A percentile compares a stretch with the other conserved stretches of the same genome.
Conservation (phyloP, 2,329 filamentous ascomycete species). For the Blastomyces emzantsi region DNA sequence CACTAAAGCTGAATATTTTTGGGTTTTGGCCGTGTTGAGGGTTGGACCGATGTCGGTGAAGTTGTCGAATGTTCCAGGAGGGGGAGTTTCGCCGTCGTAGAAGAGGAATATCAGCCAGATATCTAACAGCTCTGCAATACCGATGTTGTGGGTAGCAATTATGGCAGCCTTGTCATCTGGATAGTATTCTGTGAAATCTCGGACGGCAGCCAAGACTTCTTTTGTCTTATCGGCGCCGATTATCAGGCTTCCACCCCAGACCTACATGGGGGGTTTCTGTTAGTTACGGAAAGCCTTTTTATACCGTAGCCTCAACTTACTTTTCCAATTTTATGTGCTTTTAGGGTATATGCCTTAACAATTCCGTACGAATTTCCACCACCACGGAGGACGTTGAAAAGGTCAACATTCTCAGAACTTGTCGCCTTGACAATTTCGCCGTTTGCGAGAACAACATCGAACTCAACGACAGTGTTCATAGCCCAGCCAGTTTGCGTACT, state of each 20-base stretch:
- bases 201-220: slow-evolving; percentile 26
- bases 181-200: slow-evolving; percentile 39
- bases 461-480: slow-evolving; percentile 40
- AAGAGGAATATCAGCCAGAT: slow-evolving; percentile 55
- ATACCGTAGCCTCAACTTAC: slow-evolving; percentile 12
- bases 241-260: slow-evolving; percentile 43
- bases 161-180: slow-evolving; percentile 52
- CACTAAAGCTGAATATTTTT: slow-evolving; percentile 42
- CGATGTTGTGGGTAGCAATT: slow-evolving; percentile 45
- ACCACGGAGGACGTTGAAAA: slow-evolving; percentile 37
- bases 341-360: slow-evolving; percentile 33
- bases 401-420: slow-evolving; percentile 30
- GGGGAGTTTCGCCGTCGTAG: slow-evolving; percentile 50
- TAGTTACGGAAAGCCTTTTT: slow-evolving; percentile 12
- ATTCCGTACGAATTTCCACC: slow-evolving; percentile 40
- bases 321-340: slow-evolving; percentile 27
- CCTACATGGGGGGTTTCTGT: slow-evolving; percentile 14
- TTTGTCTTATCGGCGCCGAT: slow-evolving; percentile 32
- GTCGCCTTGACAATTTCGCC: slow-evolving; percentile 38
- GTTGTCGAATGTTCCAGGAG: slow-evolving; percentile 46
- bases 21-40: slow-evolving; percentile 40
- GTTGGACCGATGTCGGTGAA: slow-evolving; percentile 44
- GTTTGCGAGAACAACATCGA: slow-evolving; percentile 42
- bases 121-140: slow-evolving; percentile 36
- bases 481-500: slow-evolving; percentile 37